Evolutionary conservation across 345 rosid species (phyloP).

Genomic region (Eucalyptus albens): DNA sequence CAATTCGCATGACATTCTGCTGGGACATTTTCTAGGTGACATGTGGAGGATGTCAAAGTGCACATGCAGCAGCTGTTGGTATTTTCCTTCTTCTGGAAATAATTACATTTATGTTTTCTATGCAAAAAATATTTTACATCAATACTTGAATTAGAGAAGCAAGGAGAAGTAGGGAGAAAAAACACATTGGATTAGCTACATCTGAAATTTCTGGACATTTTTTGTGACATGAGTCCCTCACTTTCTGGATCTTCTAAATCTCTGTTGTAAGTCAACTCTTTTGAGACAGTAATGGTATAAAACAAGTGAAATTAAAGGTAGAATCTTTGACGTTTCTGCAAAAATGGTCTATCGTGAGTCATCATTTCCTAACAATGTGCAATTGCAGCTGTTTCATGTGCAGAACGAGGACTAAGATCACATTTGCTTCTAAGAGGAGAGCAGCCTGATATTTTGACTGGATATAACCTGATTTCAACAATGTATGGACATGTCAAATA

Average conservation of each 20-base stretch:
- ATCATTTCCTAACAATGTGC: neutral
- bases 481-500: constrained; percentile 58
- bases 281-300: neutral
- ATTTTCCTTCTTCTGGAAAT: constrained; percentile 2
- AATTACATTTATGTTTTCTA: neutral
- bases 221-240: neutral
- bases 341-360: neutral
- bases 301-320: neutral
- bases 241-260: neutral
- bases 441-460: constrained; percentile 69
- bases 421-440: constrained; percentile 87
- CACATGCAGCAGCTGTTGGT: constrained; percentile 87
- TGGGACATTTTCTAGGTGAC: constrained; percentile 58
- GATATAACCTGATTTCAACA: constrained; percentile 70
- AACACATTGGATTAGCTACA: neutral
- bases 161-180: neutral
- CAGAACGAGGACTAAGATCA: constrained; percentile 72
- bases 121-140: neutral
- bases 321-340: neutral
- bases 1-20: constrained; percentile 7
- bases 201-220: neutral
- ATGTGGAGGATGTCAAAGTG: constrained; percentile 96
- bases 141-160: neutral
- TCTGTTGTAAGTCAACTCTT: neutral
- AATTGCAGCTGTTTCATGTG: constrained; percentile 77